Evolutionary conservation across 2,329 filamentous ascomycete species (phyloP).

Genomic region (Venturiaceae sp.): DNA sequence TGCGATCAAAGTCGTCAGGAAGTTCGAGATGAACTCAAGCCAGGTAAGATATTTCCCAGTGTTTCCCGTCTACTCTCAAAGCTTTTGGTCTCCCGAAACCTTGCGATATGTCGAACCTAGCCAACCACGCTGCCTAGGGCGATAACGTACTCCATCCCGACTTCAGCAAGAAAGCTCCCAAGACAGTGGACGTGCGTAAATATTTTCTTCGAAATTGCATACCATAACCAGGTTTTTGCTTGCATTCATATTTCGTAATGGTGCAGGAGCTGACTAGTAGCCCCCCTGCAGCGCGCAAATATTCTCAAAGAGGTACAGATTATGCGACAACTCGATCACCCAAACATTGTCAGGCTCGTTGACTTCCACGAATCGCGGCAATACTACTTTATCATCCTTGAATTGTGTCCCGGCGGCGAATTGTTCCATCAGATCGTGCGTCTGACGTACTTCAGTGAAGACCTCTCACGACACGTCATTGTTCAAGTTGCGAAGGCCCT

Average conservation of each 20-base stretch:
- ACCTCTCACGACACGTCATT: conserved; percentile 90
- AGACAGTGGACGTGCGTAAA: conserved; percentile 88
- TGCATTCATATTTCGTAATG: not conserved
- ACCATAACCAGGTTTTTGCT: not conserved
- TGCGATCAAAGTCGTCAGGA: conserved; percentile 97
- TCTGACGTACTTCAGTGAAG: conserved; percentile 96
- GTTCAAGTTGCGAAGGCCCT: conserved; percentile 89
- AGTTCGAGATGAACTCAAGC: conserved; percentile 97
- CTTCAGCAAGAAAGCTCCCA: conserved; percentile 79
- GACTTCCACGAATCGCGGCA: conserved; percentile 90
- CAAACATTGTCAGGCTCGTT: conserved; percentile 88
- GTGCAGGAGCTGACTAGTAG: conserved; percentile 31
- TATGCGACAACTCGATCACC: conserved; percentile 93
- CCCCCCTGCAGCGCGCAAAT: conserved; percentile 66
- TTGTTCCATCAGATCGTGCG: conserved; percentile 98
- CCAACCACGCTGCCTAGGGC: conserved; percentile 59
- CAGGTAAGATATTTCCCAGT: conserved; percentile 61
- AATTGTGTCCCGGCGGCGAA: conserved; percentile 90
- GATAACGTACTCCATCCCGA: conserved; percentile 90
- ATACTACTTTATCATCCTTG: conserved; percentile 96
- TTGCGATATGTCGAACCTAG: conserved; percentile 24
- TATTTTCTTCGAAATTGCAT: conserved; percentile 21
- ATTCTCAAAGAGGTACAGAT: conserved; percentile 98
- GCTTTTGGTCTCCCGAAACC: conserved; percentile 10
- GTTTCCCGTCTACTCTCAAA: not conserved